Evolutionary conservation across 2,329 filamentous ascomycete genomes (phyloP).

Genomic region (Trichoderma sp.): DNA sequence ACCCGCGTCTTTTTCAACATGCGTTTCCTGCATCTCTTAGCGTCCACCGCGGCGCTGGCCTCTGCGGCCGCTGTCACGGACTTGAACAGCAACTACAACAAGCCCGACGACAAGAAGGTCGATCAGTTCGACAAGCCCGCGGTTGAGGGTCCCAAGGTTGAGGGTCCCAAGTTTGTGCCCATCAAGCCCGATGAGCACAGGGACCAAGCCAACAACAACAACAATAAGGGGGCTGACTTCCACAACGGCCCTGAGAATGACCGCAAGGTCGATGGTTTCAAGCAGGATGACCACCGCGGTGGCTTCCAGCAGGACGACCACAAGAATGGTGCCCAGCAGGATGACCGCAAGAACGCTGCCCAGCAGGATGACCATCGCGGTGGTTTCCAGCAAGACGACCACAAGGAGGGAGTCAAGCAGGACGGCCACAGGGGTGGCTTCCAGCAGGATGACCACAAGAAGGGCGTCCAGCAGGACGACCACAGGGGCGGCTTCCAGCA

Average conservation of each 20-base stretch:
- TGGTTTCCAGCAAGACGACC: neutral
- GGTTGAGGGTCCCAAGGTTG: neutral
- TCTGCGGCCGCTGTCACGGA: constrained; percentile 37
- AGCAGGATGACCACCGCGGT: neutral
- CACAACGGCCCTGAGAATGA: neutral
- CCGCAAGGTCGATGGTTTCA: neutral
- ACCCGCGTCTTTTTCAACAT: constrained; percentile 35
- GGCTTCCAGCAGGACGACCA: neutral
- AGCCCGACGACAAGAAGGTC: neutral
- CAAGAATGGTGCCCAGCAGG: neutral
- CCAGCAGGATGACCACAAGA: neutral
- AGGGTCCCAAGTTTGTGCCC: neutral
- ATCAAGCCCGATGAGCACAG: neutral
- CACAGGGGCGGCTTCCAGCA: neutral
- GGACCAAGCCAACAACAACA: no score
- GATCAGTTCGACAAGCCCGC: neutral
- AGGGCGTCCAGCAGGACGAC: neutral
- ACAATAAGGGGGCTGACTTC: neutral
- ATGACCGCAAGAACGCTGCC: neutral
- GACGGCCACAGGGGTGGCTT: neutral
- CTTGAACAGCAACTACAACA: constrained; percentile 28
- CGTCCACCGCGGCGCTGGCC: constrained; percentile 41
- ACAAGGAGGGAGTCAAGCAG: neutral
- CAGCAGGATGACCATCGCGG: neutral
- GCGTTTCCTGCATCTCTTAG: constrained; percentile 42